Evolutionary conservation across 495 filamentous ascomycete genomes (phyloP).

Genomic region (Pyrenula aspistea): DNA sequence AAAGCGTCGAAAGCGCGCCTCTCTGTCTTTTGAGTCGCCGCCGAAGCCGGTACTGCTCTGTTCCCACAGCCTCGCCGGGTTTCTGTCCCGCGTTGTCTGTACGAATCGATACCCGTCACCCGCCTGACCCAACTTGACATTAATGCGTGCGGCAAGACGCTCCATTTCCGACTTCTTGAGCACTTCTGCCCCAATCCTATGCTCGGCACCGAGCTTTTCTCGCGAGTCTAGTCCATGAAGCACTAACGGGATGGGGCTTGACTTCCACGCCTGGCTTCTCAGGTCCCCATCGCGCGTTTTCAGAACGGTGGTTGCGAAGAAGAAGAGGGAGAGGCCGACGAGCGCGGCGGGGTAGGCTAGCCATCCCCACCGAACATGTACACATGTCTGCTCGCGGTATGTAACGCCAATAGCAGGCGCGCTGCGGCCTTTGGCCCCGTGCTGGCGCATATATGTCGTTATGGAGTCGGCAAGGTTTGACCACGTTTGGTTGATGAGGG

Average conservation of each 20-base stretch:
- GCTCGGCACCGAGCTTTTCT: neutral
- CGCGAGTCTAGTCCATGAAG: constrained; percentile 19
- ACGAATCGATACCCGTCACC: neutral
- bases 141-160: neutral
- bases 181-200: neutral
- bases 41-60: too few relatives aligned
- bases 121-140: neutral
- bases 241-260: constrained; percentile 17
- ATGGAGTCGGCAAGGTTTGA: neutral
- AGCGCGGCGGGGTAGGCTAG: constrained; percentile 20
- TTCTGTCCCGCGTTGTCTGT: neutral
- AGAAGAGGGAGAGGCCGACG: constrained; percentile 16
- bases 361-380: constrained; percentile 27
- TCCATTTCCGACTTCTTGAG: neutral
- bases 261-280: constrained; percentile 21
- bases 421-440: constrained; percentile 5
- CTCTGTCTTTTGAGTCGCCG: too few relatives aligned
- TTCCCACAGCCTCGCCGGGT: too few relatives aligned
- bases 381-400: constrained; percentile 14
- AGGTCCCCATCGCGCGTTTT: constrained; percentile 16
- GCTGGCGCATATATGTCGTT: constrained; percentile 9
- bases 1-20: too few relatives aligned
- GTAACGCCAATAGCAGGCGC: constrained; percentile 7
- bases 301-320: constrained; percentile 19
- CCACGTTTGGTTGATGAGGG: neutral